These are phyloP conservation scores for Xerocomus spinulosus DNA, from an alignment of 768 basidiomycete genomes.

Conservation along the genomic window DNA sequence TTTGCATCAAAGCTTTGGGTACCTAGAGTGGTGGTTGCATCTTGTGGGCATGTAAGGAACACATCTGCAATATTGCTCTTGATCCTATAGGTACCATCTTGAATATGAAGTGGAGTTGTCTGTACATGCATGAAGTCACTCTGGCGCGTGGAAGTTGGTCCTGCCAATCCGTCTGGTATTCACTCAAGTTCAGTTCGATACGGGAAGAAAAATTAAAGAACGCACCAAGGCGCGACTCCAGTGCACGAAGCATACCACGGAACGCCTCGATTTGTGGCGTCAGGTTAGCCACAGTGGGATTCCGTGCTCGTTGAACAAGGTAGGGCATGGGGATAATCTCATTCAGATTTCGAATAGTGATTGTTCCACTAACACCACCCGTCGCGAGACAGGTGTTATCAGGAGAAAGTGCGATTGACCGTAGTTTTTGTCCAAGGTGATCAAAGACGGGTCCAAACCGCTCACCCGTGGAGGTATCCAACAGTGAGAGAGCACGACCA, in stretches of 20 bases:
- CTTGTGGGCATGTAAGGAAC: neutral
- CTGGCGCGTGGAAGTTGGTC: neutral
- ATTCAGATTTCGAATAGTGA: neutral
- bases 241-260: neutral
- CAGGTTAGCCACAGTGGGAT: neutral
- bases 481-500: too few relatives aligned
- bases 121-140: neutral
- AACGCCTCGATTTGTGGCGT: neutral
- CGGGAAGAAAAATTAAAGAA: neutral
- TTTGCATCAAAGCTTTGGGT: neutral
- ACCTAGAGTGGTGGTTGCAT: neutral
- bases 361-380: neutral
- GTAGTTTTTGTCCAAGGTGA: neutral
- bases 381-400: slow-evolving; percentile 1
- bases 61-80: neutral
- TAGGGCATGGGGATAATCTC: neutral
- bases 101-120: neutral
- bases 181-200: neutral
- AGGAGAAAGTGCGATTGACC: slow-evolving; percentile 6
- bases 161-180: neutral
- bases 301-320: neutral
- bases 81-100: neutral
- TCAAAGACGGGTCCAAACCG: slow-evolving; percentile 1
- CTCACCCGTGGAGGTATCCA: neutral
- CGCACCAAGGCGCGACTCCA: neutral